Conservation (phyloP, 1,139 yeast genomes). For the Debaryomyces nepalensis region DNA sequence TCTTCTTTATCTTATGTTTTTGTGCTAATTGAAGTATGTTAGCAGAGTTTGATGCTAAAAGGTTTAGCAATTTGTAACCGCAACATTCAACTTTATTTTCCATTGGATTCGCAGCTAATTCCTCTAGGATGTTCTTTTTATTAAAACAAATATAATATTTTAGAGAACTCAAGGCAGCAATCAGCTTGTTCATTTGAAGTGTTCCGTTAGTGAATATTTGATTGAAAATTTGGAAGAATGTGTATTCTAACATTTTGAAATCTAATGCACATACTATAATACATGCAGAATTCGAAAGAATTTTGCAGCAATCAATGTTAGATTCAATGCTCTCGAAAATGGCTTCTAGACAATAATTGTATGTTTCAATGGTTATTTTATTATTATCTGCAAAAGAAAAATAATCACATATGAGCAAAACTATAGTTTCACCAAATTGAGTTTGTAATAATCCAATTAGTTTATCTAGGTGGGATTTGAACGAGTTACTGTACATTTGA, state of each 20-base stretch:
- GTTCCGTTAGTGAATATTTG: conserved; percentile 7
- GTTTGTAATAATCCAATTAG: conserved; percentile 5
- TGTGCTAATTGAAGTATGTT: conserved; percentile 3
- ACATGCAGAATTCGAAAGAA: conserved; percentile 11
- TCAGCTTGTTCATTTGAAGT: not conserved
- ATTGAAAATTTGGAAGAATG: conserved; percentile 13
- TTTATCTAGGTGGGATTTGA: conserved; percentile 6
- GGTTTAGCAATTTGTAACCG: conserved; percentile 14
- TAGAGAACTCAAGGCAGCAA: conserved; percentile 12
- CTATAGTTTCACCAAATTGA: not conserved
- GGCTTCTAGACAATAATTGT: conserved; percentile 10
- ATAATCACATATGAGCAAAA: conserved; percentile 13
- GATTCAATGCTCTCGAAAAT: conserved; percentile 7
- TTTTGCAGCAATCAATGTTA: not conserved
- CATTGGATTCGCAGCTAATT: conserved; percentile 16
- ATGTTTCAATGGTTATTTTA: conserved; percentile 10
- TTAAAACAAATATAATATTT: conserved; percentile 25
- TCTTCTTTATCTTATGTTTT: conserved; percentile 5
- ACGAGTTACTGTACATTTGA: conserved; percentile 7
- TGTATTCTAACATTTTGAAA: conserved; percentile 9
- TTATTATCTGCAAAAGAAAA: conserved; percentile 13
- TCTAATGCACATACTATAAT: conserved; percentile 14
- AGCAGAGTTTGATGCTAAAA: conserved; percentile 7
- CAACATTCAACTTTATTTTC: conserved; percentile 15
- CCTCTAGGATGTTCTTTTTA: conserved; percentile 13